phyloP scores from a whole-genome alignment of 495 filamentous ascomycete genomes.

The Endocarpon pusillum region DNA sequence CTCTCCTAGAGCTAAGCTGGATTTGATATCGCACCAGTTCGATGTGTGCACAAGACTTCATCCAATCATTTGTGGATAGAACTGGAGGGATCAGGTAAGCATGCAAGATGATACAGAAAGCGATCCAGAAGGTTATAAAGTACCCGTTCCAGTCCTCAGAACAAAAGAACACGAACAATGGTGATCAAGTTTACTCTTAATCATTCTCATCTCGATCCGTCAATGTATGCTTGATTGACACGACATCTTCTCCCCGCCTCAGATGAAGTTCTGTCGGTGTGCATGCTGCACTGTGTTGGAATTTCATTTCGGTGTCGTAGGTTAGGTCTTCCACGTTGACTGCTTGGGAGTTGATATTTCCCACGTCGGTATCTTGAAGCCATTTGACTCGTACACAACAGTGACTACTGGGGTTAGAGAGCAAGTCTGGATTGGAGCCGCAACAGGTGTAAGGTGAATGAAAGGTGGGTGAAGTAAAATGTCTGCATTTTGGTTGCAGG shows the following conservation, averaged over 20 bases:
- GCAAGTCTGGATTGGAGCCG: slow-evolving; percentile 5
- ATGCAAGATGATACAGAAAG: not conserved
- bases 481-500: no score
- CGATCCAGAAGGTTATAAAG: not conserved
- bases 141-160: not conserved
- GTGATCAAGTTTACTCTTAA: no score
- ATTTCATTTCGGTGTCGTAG: slow-evolving; percentile 8
- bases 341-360: slow-evolving; percentile 6
- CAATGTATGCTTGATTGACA: no score
- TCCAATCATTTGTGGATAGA: not conserved
- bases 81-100: not conserved
- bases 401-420: slow-evolving; percentile 8
- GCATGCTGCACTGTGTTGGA: slow-evolving; percentile 7
- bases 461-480: no score
- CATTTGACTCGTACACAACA: slow-evolving; percentile 9
- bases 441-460: no score
- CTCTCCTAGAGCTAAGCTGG: not conserved
- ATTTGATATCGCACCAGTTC: not conserved
- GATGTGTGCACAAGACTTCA: not conserved
- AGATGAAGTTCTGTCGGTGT: slow-evolving; percentile 9
- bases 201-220: no score
- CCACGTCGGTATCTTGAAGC: slow-evolving; percentile 6
- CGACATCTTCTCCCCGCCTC: slow-evolving; percentile 8
- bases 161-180: no score
- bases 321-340: slow-evolving; percentile 7